Conservation (phyloP, 2,329 filamentous ascomycete species). For the Colletotrichum acutatum region DNA sequence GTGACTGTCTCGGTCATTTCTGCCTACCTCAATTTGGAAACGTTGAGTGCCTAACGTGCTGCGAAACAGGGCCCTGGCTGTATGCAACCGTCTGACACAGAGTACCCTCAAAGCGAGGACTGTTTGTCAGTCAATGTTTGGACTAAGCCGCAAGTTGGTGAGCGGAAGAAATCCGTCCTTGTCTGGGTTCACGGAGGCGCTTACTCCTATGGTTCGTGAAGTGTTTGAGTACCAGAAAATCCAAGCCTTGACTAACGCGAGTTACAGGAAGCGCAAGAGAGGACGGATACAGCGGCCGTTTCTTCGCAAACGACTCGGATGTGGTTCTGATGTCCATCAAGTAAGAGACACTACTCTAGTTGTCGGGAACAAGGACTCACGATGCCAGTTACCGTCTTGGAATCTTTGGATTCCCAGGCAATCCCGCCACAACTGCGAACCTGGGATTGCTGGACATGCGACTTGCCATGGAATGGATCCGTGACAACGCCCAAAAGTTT, state of each 20-base stretch:
- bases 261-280: constrained; percentile 3
- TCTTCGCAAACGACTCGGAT: constrained; percentile 54
- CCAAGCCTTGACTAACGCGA: background rate
- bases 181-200: constrained; percentile 57
- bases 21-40: too few relatives aligned
- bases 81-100: too few relatives aligned
- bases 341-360: background rate
- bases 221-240: background rate
- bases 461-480: constrained; percentile 36
- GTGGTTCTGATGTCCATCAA: constrained; percentile 59
- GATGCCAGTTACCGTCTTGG: constrained; percentile 50
- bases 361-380: background rate
- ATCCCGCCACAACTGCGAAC: constrained; percentile 24
- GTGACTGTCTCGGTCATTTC: too few relatives aligned
- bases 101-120: constrained; percentile 44
- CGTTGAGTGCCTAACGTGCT: too few relatives aligned
- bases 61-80: too few relatives aligned
- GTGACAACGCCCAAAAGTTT: constrained; percentile 35
- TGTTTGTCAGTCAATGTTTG: constrained; percentile 52
- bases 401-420: constrained; percentile 54
- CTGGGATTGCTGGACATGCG: constrained; percentile 35
- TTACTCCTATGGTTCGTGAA: constrained; percentile 43
- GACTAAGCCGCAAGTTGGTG: constrained; percentile 46
- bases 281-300: constrained; percentile 46
- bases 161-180: constrained; percentile 51